phyloP scores from a whole-genome alignment of 805 yeast species.

The Scheffersomyces ergatensis region DNA sequence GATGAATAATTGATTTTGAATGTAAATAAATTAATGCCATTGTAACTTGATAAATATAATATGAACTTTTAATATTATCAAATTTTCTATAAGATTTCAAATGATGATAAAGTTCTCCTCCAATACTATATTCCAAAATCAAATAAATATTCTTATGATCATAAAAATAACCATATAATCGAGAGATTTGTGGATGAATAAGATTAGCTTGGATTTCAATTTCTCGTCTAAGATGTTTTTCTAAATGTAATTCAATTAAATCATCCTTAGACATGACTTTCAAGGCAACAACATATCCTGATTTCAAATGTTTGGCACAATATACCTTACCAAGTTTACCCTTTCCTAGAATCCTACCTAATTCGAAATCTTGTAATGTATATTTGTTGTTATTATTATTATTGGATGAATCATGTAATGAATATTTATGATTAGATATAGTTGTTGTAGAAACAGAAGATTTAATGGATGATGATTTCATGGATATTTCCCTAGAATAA shows the following conservation, averaged over 20 bases:
- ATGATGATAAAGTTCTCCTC: slow-evolving; percentile 82
- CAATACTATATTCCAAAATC: slow-evolving; percentile 77
- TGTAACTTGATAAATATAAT: slow-evolving; percentile 80
- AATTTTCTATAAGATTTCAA: slow-evolving; percentile 68
- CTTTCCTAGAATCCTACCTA: slow-evolving; percentile 84
- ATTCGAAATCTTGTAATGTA: slow-evolving; percentile 67
- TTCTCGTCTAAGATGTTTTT: slow-evolving; percentile 84
- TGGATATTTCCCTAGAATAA: not conserved
- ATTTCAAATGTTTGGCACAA: slow-evolving; percentile 72
- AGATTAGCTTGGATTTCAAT: slow-evolving; percentile 85
- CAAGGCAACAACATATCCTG: slow-evolving; percentile 84
- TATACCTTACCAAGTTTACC: slow-evolving; percentile 94
- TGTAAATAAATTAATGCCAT: slow-evolving; percentile 78
- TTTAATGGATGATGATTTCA: not conserved
- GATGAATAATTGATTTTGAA: slow-evolving; percentile 75
- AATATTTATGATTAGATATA: not conserved
- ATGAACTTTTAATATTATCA: slow-evolving; percentile 69
- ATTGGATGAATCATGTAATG: not conserved
- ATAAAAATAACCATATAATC: slow-evolving; percentile 81
- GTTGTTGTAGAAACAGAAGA: not conserved
- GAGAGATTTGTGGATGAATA: slow-evolving; percentile 75
- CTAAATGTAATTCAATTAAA: slow-evolving; percentile 69
- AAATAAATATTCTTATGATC: slow-evolving; percentile 79
- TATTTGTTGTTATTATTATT: slow-evolving; percentile 1
- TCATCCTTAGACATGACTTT: slow-evolving; percentile 89